phyloP scores from a whole-genome alignment of 179 eudicot genomes.

The Camellia oleifera region DNA sequence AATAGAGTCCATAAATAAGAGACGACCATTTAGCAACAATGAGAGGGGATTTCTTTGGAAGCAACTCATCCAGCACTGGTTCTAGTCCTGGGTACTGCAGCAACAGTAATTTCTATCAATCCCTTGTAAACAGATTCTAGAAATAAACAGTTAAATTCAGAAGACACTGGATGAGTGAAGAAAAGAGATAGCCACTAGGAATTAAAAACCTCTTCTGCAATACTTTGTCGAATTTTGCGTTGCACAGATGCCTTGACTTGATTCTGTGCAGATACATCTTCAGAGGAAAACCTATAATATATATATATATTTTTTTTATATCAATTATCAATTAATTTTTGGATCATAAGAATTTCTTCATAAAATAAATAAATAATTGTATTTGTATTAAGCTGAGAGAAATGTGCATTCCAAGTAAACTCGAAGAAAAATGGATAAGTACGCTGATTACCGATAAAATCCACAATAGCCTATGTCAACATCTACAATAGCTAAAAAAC shows the following conservation, averaged over 20 bases:
- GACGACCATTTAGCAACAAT: slow-evolving; percentile 89
- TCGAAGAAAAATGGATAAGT: background rate
- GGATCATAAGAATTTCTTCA: background rate
- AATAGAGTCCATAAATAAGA: background rate
- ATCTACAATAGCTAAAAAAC: background rate
- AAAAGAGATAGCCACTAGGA: slow-evolving; percentile 7
- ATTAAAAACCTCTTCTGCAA: slow-evolving; percentile 77
- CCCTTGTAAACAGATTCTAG: background rate
- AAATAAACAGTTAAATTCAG: slow-evolving; percentile 3
- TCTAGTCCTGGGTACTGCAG: slow-evolving; percentile 97
- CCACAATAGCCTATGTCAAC: background rate
- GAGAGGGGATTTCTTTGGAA: slow-evolving; percentile 92
- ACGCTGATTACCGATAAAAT: background rate
- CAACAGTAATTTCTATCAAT: background rate
- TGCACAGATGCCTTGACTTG: slow-evolving; percentile 99
- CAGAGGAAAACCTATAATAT: slow-evolving; percentile 67
- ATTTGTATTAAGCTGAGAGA: background rate
- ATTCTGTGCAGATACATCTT: slow-evolving; percentile 96
- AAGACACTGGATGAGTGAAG: background rate
- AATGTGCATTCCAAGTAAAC: background rate
- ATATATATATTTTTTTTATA: background rate
- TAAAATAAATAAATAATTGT: background rate
- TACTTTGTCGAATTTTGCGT: slow-evolving; percentile 84
- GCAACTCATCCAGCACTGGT: slow-evolving; percentile 88
- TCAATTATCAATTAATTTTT: background rate